Evolutionary conservation across 345 rosid genomes (phyloP).

Genomic region (Crucihimalaya himalaica): DNA sequence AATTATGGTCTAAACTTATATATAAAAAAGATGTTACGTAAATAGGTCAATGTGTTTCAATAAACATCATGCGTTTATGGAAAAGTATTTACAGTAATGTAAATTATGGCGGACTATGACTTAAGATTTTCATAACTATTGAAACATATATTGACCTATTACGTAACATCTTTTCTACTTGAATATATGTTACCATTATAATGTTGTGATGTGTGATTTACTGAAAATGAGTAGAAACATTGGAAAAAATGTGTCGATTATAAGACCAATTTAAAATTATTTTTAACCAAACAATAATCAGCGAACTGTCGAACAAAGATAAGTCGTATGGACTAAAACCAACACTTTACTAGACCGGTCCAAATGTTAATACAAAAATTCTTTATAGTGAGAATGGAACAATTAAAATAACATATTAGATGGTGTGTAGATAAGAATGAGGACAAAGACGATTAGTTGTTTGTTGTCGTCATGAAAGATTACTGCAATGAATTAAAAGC

Average conservation of each 20-base stretch:
- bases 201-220: not conserved
- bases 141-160: not conserved
- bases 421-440: conserved; percentile 11
- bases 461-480: conserved; percentile 35
- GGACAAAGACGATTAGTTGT: conserved; percentile 31
- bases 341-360: not conserved
- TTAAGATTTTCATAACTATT: not conserved
- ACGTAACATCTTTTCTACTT: not conserved
- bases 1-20: not conserved
- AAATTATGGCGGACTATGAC: not conserved
- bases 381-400: conserved; percentile 8
- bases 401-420: conserved; percentile 16
- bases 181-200: not conserved
- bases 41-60: not conserved
- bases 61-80: not conserved
- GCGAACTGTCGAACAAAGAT: not conserved
- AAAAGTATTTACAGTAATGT: not conserved
- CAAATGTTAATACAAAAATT: not conserved
- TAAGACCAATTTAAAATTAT: no score
- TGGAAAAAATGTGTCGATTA: not conserved
- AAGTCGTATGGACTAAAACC: not conserved
- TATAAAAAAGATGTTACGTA: not conserved
- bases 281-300: not conserved
- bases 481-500: conserved; percentile 41
- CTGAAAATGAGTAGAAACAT: not conserved